These are phyloP conservation scores for Pyropia yezoensis DNA, from an alignment of 23 red algal species.

Conservation along the genomic window DNA sequence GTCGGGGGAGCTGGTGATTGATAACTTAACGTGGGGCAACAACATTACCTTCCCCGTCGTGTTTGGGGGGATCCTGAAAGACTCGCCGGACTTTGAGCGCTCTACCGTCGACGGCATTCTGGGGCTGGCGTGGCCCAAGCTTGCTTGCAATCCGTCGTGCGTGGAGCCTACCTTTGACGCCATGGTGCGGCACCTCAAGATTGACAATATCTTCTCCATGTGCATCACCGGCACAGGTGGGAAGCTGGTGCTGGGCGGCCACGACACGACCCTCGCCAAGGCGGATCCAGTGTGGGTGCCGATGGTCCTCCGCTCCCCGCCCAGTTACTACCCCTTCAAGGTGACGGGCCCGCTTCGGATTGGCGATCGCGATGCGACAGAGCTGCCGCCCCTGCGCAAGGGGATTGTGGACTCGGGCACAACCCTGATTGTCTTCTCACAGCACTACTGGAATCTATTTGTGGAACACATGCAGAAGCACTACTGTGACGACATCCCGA, in stretches of 20 bases:
- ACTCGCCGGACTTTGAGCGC: slow-evolving; percentile 71
- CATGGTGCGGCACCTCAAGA: slow-evolving; percentile 45
- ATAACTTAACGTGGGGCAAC: slow-evolving; percentile 47
- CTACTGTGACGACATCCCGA: slow-evolving; percentile 42
- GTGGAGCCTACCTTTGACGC: slow-evolving; percentile 78
- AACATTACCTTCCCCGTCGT: slow-evolving; percentile 57
- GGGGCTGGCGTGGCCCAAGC: slow-evolving; percentile 71
- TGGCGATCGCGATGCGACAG: slow-evolving; percentile 17
- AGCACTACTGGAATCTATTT: slow-evolving; percentile 41
- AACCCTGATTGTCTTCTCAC: slow-evolving; percentile 70
- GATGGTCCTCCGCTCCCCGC: slow-evolving; percentile 44
- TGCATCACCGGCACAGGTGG: slow-evolving; percentile 72
- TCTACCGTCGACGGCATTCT: slow-evolving; percentile 79
- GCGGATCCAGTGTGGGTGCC: slow-evolving; percentile 49
- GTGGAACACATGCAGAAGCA: slow-evolving; percentile 51
- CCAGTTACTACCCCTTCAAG: slow-evolving; percentile 48
- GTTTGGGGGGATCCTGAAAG: slow-evolving; percentile 57
- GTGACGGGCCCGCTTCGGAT: slow-evolving; percentile 34
- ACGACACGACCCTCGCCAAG: slow-evolving; percentile 33
- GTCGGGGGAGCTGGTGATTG: slow-evolving; percentile 54
- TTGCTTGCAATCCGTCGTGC: slow-evolving; percentile 90
- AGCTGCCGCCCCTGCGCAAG: slow-evolving; percentile 21
- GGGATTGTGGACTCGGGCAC: slow-evolving; percentile 91
- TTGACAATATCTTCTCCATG: slow-evolving; percentile 75
- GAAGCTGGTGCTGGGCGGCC: slow-evolving; percentile 71